Conservation (phyloP, 257 asterid species). For the Solanum rostratum region DNA sequence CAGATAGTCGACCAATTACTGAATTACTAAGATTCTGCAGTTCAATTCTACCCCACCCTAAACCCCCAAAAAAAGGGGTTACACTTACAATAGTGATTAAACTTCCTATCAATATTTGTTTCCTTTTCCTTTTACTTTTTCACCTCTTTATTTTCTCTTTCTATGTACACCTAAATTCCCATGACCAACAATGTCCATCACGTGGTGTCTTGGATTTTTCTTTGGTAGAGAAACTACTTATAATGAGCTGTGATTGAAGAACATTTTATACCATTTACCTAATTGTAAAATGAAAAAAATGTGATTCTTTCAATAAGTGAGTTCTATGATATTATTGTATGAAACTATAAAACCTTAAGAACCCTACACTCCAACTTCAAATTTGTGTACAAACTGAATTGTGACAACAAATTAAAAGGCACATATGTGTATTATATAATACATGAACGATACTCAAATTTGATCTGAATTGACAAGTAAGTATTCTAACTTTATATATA, state of each 20-base stretch:
- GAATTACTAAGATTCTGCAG: neutral
- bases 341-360: neutral
- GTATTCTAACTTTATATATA: no score
- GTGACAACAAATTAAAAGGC: neutral
- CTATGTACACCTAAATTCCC: slow-evolving; percentile 10
- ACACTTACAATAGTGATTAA: neutral
- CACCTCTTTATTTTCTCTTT: neutral
- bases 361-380: neutral
- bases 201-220: slow-evolving; percentile 21
- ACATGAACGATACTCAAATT: no score
- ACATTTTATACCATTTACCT: neutral
- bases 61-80: neutral
- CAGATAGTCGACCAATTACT: neutral
- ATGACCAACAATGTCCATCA: slow-evolving; percentile 17
- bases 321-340: neutral
- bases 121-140: neutral
- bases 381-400: neutral
- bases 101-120: slow-evolving; percentile 5
- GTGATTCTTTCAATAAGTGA: neutral
- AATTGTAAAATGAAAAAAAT: neutral
- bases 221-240: neutral
- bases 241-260: neutral
- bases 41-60: neutral
- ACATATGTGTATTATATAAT: no score
- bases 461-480: no score